Percentiles rank a stretch among this genome's conserved stretches.
These are phyloP conservation scores for Actinomucor elegans DNA, from an alignment of 371 early-diverging fungal species.

Conservation along the genomic window DNA sequence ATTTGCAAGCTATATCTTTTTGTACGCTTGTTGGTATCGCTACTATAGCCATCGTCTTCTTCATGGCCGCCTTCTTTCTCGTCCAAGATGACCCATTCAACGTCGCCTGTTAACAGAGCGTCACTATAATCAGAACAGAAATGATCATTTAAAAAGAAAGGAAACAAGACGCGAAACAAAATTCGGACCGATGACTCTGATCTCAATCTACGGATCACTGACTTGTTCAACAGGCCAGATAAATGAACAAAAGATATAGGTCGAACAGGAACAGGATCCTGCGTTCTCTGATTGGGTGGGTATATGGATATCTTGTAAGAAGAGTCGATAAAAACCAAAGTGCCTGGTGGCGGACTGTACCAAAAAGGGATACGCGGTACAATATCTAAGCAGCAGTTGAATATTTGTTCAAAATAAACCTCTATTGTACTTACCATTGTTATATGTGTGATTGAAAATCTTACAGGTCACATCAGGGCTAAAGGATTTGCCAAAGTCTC, in stretches of 20 bases:
- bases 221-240: slow-evolving; percentile 49
- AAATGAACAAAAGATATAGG: slow-evolving; percentile 56
- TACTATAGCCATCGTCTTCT: background rate
- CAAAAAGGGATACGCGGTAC: slow-evolving; percentile 52
- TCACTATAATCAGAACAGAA: slow-evolving; percentile 56
- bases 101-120: slow-evolving; percentile 38
- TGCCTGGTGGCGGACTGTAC: slow-evolving; percentile 55
- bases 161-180: slow-evolving; percentile 47
- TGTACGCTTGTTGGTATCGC: background rate
- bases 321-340: slow-evolving; percentile 55
- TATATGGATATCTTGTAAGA: slow-evolving; percentile 38
- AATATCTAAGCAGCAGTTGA: slow-evolving; percentile 29
- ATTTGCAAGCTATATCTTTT: slow-evolving; percentile 4
- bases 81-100: slow-evolving; percentile 43
- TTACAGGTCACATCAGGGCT: slow-evolving; percentile 44
- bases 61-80: slow-evolving; percentile 28
- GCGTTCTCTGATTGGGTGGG: slow-evolving; percentile 13
- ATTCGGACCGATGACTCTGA: slow-evolving; percentile 49
- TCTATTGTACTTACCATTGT: slow-evolving; percentile 41
- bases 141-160: slow-evolving; percentile 61
- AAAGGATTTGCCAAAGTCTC: slow-evolving; percentile 46
- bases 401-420: background rate
- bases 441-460: slow-evolving; percentile 60
- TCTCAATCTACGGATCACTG: slow-evolving; percentile 46
- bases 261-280: slow-evolving; percentile 45